Evolutionary conservation across 2,329 filamentous ascomycete genomes (phyloP), one percentile per base, ranked within the genome.

Genomic region (Apiospora marii): DNA sequence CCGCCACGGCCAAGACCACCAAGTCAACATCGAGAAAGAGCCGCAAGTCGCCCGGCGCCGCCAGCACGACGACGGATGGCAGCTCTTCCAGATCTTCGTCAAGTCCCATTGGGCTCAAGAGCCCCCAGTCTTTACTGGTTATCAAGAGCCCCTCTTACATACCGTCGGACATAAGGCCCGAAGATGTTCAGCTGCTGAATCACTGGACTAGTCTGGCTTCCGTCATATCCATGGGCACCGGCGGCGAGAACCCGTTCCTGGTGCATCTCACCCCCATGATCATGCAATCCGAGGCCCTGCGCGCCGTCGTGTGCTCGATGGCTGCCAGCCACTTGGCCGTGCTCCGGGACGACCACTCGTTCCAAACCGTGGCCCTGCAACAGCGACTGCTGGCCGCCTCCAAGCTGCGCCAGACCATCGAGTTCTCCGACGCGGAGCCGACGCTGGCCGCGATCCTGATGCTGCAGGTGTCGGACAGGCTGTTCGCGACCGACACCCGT

Each of bases 401-500:
- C 4, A 71, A 74, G 37, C 64, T 79, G 34, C 73, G 76, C 24
- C 74, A 73, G 58, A 76, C 74, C 16, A 75, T 79, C 30, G 61
- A 71, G 19, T 76, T 72, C 0, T 73, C 77, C 27, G 74, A 61
- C 46, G 75, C 79, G 1, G 74, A 80, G 27, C 69, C 79, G 5
- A 80, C 79, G 3, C 79, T 81, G 13, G 79, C 80, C 30, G 75
- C 76, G 19, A 78, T 81, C 69, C 67, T 80, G 41, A 78, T 81
- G 72, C 73, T 81, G 13, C 80, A 81, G 68, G 75, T 80, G 3
- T 79, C 80, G 0, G 79, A 81, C 41, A 74, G 78, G 2, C 76
- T 80, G 0, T 80, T 81, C 72, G 76, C 74, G 16, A 76, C 79
- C 68, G 76, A 78, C 69, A 76, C 78, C 4, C 75, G 75, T 0